Base-by-base conservation (phyloP, 257 asterid genomes). In the Anisodus tanguticus region DNA sequence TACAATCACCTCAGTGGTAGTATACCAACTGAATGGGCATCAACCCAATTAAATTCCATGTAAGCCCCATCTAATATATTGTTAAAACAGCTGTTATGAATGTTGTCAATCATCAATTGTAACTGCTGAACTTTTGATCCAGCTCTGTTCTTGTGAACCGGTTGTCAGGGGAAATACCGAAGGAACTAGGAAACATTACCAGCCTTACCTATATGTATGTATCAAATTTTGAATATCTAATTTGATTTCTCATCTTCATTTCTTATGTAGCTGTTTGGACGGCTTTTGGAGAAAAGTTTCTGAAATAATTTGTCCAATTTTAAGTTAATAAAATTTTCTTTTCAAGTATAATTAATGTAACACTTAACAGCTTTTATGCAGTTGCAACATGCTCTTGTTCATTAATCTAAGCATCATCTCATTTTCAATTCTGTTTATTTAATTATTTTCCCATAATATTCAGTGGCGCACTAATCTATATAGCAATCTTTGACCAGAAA, bases 121-220 rank as follows among this genome's bases (percentile, higher is more conserved):
- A 68, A 82, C 54, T 53, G 39, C 80, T 53, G 51, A 4, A 1
- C 39, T 82, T 68, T 84, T 83, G 68, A 55, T 90, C 89, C 98
- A 96, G 99, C 81, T 93, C 98, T 72, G 91, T 96, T 81, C 94
- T 96, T 86, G 99, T 92, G 81, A 96, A 96, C 87, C 95, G 93
- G 83, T 88, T 96, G 86, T 92, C 99, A 11, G 99, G 99, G 81
- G 92, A 85, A 83, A 91, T 96, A 88, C 99, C 98, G 4, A 88
- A 84, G 86, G 91, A 88, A 53, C 83, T 96, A 86, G 97, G 93
- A 79, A 91, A 88, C 86, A 83, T 96, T 82, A 85, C 95, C 82
- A 92, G 85, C 92, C 99, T 96, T 86, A 92, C 90, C 45, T 94
- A 93, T 91, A 84, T 96, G 99, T 95, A 93, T 53, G 98, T 85